phyloP scores from a whole-genome alignment of 352 stramenopile species.

The Globisporangium acanthophoron region DNA sequence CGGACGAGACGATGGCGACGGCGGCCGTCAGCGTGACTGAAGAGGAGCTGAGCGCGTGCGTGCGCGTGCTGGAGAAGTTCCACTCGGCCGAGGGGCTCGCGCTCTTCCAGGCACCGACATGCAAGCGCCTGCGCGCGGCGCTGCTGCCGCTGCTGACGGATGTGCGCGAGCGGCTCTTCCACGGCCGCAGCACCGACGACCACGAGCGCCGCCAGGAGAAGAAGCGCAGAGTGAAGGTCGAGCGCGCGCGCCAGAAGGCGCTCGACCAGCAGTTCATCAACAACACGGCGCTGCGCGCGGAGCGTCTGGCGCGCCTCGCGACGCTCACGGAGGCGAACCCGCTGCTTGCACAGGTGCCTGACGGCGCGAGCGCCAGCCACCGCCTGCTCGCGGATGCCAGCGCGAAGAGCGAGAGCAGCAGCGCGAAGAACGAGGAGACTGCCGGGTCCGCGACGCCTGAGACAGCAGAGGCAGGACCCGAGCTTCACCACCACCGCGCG shows the following conservation, averaged over 20 bases:
- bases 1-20: background rate
- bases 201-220: constrained; percentile 48
- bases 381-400: constrained; percentile 13
- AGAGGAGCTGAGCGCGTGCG: constrained; percentile 46
- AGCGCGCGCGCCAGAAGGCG: constrained; percentile 54
- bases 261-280: constrained; percentile 78
- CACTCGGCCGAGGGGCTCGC: constrained; percentile 36
- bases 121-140: constrained; percentile 59
- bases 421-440: background rate
- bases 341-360: constrained; percentile 55
- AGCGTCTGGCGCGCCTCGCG: constrained; percentile 47
- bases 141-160: constrained; percentile 57
- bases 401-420: background rate
- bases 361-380: constrained; percentile 27
- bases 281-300: constrained; percentile 68
- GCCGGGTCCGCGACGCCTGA: background rate
- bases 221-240: constrained; percentile 66
- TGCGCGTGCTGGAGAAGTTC: constrained; percentile 51
- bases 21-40: constrained; percentile 30
- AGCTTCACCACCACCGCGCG: constrained; percentile 85
- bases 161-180: constrained; percentile 56
- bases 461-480: background rate
- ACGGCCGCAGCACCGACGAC: constrained; percentile 38
- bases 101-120: constrained; percentile 44
- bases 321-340: constrained; percentile 53